Conservation (phyloP, 495 filamentous ascomycete species). For the Clavariopsis aquatica region DNA sequence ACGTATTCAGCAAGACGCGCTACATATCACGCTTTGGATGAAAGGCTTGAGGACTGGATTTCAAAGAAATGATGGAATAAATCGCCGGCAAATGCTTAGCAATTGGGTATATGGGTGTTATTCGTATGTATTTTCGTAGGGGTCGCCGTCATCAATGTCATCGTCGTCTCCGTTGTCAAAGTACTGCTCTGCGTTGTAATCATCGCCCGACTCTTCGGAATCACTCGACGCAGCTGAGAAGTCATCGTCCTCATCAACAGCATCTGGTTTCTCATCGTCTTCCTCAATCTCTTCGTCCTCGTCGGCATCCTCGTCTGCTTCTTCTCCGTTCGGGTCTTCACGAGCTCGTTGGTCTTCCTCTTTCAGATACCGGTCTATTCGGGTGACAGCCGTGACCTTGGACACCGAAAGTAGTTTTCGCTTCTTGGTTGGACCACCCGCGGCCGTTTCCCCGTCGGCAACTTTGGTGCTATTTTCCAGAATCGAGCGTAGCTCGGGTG, state of each 20-base stretch:
- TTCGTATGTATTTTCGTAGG: slow-evolving; percentile 33
- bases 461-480: slow-evolving; percentile 50
- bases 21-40: too few relatives aligned
- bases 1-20: too few relatives aligned
- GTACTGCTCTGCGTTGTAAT: slow-evolving; percentile 68
- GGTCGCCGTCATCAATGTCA: slow-evolving; percentile 45
- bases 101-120: neutral
- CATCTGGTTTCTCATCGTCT: slow-evolving; percentile 48
- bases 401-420: slow-evolving; percentile 22
- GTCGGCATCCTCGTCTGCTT: slow-evolving; percentile 45
- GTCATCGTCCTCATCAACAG: slow-evolving; percentile 50
- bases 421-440: slow-evolving; percentile 39
- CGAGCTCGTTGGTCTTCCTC: slow-evolving; percentile 44
- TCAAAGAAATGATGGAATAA: too few relatives aligned
- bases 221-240: slow-evolving; percentile 23
- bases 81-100: too few relatives aligned
- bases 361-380: slow-evolving; percentile 19
- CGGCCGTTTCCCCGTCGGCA: slow-evolving; percentile 38
- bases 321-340: neutral
- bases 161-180: slow-evolving; percentile 66
- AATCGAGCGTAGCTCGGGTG: slow-evolving; percentile 55
- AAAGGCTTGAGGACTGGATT: too few relatives aligned
- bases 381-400: slow-evolving; percentile 3
- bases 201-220: slow-evolving; percentile 56
- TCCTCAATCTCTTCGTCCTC: slow-evolving; percentile 45